Evolutionary conservation across 2,329 filamentous ascomycete genomes (phyloP).

Genomic region (Camptophora hylomeconis): DNA sequence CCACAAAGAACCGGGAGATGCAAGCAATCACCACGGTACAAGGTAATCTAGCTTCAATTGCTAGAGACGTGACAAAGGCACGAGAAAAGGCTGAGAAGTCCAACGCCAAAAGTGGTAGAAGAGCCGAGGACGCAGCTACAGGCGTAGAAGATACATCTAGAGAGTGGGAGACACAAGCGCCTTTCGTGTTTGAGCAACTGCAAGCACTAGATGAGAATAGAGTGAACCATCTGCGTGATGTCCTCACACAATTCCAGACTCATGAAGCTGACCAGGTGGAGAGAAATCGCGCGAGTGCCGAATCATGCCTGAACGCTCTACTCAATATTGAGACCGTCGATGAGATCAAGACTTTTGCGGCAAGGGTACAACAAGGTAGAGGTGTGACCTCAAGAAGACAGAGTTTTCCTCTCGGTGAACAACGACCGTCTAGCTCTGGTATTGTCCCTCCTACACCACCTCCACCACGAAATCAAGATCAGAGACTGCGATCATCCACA

Average conservation of each 20-base stretch:
- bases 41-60: constrained; percentile 64
- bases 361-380: constrained; percentile 21
- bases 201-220: constrained; percentile 83
- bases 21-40: constrained; percentile 69
- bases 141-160: constrained; percentile 65
- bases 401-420: too few species aligned
- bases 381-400: constrained; percentile 1
- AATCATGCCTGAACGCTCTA: constrained; percentile 66
- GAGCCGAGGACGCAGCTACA: constrained; percentile 53
- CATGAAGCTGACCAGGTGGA: constrained; percentile 82
- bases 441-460: constrained; percentile 24
- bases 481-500: constrained; percentile 41
- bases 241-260: constrained; percentile 84
- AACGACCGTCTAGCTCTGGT: constrained; percentile 17
- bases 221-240: constrained; percentile 78
- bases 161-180: constrained; percentile 89
- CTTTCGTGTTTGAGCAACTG: constrained; percentile 85
- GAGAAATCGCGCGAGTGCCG: constrained; percentile 58
- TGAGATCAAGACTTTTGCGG: constrained; percentile 66
- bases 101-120: constrained; percentile 64
- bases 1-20: constrained; percentile 58
- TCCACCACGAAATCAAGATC: constrained; percentile 34
- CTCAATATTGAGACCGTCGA: constrained; percentile 76
- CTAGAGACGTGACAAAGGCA: constrained; percentile 71
- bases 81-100: constrained; percentile 80